These are phyloP conservation scores for Acanthamoeba lenticulata DNA, from an alignment of 208 protist genomes.

Conservation along the genomic window DNA sequence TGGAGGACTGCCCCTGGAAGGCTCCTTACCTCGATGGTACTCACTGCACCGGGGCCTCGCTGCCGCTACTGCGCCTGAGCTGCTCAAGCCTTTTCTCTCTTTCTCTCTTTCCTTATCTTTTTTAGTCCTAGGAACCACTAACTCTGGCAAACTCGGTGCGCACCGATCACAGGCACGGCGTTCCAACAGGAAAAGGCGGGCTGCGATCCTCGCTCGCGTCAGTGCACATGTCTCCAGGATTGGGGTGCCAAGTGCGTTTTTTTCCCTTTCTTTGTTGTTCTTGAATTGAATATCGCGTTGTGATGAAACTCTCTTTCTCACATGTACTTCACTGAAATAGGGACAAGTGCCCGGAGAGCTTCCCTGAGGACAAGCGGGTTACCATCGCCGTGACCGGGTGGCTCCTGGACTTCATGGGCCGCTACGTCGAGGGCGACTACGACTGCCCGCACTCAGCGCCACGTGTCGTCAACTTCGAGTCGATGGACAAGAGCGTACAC, in stretches of 20 bases:
- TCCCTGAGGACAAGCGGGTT: background rate
- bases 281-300: no score
- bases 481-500: background rate
- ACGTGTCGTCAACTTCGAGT: background rate
- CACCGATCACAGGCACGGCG: background rate
- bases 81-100: background rate
- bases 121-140: no score
- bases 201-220: background rate
- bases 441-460: background rate
- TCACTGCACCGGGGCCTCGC: no score
- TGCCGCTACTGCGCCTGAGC: no score
- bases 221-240: background rate
- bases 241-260: background rate
- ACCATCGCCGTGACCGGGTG: background rate
- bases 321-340: no score
- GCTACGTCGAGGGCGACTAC: background rate
- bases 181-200: background rate
- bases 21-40: slow-evolving; percentile 2
- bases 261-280: no score
- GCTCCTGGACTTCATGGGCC: background rate
- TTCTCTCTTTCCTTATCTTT: no score
- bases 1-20: background rate
- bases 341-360: background rate
- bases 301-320: no score
- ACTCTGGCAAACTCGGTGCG: no score